Percentiles rank a stretch among this genome's conserved stretches.
Evolutionary conservation across 352 stramenopile species (phyloP).

Genomic region (Globisporangium canariense): DNA sequence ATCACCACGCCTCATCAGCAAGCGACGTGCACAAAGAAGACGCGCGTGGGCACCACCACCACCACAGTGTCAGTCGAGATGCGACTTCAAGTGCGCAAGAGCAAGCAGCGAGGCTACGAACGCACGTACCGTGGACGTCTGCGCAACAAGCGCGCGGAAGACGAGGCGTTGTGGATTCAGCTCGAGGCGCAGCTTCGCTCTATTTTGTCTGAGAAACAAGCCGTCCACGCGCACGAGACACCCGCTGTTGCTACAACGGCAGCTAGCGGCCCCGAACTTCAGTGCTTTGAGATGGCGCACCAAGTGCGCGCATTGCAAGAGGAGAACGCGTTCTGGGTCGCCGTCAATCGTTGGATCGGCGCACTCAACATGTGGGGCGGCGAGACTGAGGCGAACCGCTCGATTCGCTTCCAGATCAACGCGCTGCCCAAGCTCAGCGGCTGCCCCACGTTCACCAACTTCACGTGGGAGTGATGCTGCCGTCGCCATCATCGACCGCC

Average conservation of each 20-base stretch:
- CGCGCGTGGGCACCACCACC: not conserved
- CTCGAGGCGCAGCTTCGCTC: slow-evolving; percentile 7
- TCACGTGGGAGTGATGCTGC: slow-evolving; percentile 1
- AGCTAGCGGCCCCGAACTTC: not conserved
- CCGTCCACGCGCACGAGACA: not conserved
- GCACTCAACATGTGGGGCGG: slow-evolving; percentile 12
- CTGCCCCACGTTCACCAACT: slow-evolving; percentile 2
- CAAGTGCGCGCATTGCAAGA: not conserved
- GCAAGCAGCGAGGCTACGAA: slow-evolving; percentile 18
- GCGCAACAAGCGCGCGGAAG: slow-evolving; percentile 1
- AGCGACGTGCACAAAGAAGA: not conserved
- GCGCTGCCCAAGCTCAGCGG: not conserved
- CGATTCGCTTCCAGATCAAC: slow-evolving; percentile 17
- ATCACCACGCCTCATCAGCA: no score
- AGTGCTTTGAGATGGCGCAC: slow-evolving; percentile 4
- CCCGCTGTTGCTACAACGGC: not conserved
- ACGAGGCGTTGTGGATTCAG: slow-evolving; percentile 1
- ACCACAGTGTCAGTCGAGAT: not conserved
- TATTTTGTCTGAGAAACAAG: slow-evolving; percentile 1
- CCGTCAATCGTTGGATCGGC: not conserved
- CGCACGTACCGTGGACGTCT: slow-evolving; percentile 13
- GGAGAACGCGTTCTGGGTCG: slow-evolving; percentile 1
- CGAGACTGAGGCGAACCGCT: slow-evolving; percentile 5
- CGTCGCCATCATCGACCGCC: not conserved
- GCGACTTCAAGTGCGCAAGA: not conserved